Conservation (phyloP, 257 asterid genomes). For the Fraxinus cuspidata region DNA sequence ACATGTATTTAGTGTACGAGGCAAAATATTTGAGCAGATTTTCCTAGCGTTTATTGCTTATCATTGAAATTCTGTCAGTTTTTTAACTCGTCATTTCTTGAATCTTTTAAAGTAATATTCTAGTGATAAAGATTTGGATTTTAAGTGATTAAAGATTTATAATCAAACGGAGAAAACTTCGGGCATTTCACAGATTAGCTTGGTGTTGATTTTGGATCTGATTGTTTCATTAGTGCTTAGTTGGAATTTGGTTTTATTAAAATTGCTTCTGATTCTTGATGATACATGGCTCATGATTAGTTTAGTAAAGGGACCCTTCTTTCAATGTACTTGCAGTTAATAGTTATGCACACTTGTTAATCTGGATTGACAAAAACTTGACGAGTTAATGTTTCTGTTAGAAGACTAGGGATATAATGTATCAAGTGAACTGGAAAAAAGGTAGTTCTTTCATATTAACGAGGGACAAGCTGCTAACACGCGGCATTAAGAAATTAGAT, state of each 20-base stretch:
- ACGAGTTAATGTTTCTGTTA: neutral
- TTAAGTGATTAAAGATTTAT: neutral
- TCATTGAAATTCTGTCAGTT: neutral
- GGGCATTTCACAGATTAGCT: constrained; percentile 2
- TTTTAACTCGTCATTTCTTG: neutral
- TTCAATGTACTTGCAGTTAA: neutral
- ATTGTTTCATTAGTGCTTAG: neutral
- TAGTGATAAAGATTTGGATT: neutral
- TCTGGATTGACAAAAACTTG: constrained; percentile 1
- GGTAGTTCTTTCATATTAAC: neutral
- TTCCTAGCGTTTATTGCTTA: constrained; percentile 2
- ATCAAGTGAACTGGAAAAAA: neutral
- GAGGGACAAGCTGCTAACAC: neutral
- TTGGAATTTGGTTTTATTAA: neutral
- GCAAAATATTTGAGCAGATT: neutral
- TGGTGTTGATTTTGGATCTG: neutral
- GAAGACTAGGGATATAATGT: neutral
- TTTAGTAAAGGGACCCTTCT: neutral
- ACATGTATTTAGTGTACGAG: neutral
- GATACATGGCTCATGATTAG: neutral
- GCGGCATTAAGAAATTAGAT: neutral
- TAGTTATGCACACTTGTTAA: neutral
- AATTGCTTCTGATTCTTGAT: neutral
- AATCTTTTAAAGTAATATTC: constrained; percentile 2
- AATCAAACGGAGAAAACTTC: neutral